Evolutionary conservation across 2,329 filamentous ascomycete species (phyloP).

Genomic region (Verruconis gallopava): DNA sequence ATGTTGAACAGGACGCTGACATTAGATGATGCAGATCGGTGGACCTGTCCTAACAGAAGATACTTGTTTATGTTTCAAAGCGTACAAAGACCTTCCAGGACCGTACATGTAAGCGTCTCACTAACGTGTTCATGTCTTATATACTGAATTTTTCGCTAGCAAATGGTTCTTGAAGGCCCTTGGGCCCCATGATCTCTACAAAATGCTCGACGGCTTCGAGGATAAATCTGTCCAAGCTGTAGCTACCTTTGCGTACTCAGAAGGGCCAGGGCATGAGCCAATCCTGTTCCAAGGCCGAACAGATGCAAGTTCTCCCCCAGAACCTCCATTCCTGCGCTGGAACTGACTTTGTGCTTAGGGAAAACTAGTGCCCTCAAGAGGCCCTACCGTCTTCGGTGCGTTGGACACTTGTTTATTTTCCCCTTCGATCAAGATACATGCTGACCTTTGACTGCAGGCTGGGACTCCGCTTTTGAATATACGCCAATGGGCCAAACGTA

Average conservation of each 20-base stretch:
- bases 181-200: slow-evolving; percentile 77
- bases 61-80: slow-evolving; percentile 86
- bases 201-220: slow-evolving; percentile 73
- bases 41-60: slow-evolving; percentile 93
- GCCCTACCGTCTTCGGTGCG: slow-evolving; percentile 71
- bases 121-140: neutral
- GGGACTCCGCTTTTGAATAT: slow-evolving; percentile 95
- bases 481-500: slow-evolving; percentile 63
- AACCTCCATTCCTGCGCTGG: slow-evolving; percentile 8
- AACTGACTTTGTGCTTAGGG: slow-evolving; percentile 39
- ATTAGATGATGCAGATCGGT: slow-evolving; percentile 44
- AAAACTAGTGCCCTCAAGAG: slow-evolving; percentile 73
- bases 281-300: slow-evolving; percentile 88
- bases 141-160: slow-evolving; percentile 34
- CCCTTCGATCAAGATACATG: neutral
- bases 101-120: slow-evolving; percentile 75
- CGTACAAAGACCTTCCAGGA: slow-evolving; percentile 79
- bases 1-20: neutral
- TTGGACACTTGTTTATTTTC: too few species aligned
- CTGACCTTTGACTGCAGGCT: slow-evolving; percentile 45
- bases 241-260: slow-evolving; percentile 87
- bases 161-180: slow-evolving; percentile 87
- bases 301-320: slow-evolving; percentile 43
- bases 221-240: slow-evolving; percentile 89
- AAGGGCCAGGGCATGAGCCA: slow-evolving; percentile 71